Base-by-base conservation (phyloP, 179 eudicot species). In the Spinacia oleracea region DNA sequence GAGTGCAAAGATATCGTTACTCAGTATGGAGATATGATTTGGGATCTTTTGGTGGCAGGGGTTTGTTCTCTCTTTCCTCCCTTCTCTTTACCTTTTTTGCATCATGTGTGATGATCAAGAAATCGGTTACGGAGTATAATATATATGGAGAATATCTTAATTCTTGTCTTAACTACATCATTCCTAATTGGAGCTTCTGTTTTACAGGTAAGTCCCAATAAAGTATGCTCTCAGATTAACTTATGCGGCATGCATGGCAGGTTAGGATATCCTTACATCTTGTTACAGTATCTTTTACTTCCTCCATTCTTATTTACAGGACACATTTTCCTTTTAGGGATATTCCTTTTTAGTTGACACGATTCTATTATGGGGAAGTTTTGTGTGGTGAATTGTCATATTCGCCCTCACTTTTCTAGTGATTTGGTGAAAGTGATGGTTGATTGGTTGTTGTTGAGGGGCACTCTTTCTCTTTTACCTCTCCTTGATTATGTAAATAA, bases 11-110 rank as follows among this genome's bases (percentile, higher is more conserved):
- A 80, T 67, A 59, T 93, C 12, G 94, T 90, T 43, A 51, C 90
- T 15, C 83, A 92, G 60, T 93, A 92, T 68, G 98, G 97, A 86
- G 95, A 93, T 16, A 65, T 84, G 88, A 89, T 93, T 68, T 92
- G 97, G 98, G 95, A 93, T 64, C 93, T 93, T 70, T 78, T 93
- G 69, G 80, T 92, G 5, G 73, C 88, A 62, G 98, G 97, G 91
- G 97, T 93, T 46, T 65, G 89, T 85, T 55, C 35, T 78, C 29
- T 77, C 1, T 55, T 71, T 38, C 67, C 66, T 38, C 67, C 66
- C 70, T 64, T 63, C 45, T 50, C 48, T 56, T 45, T 31, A 48
- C 70, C n/a, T 56, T 23, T n/a, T 20, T 62, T 25, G 18, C 14
- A 31, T 34, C 66, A 25, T 27, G 51, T 66, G 23, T 68, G 59